phyloP scores from a whole-genome alignment of 2,329 filamentous ascomycete genomes.

The Phyllosticta citrichinensis region DNA sequence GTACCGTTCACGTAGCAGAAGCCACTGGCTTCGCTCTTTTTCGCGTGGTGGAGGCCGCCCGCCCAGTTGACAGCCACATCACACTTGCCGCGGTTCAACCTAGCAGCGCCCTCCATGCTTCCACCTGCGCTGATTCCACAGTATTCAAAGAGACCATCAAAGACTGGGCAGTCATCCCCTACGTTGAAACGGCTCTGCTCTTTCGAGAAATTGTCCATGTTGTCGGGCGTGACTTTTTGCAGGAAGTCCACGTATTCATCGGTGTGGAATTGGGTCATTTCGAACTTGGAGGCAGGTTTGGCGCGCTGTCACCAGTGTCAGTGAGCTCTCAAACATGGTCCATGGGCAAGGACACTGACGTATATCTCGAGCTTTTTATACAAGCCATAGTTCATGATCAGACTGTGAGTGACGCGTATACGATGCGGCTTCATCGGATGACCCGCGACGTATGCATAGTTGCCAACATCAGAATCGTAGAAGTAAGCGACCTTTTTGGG shows the following conservation, averaged over 20 bases:
- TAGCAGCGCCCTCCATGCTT: constrained; percentile 81
- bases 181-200: constrained; percentile 61
- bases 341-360: constrained; percentile 31
- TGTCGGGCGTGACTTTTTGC: constrained; percentile 38
- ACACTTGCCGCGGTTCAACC: constrained; percentile 74
- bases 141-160: constrained; percentile 91
- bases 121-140: constrained; percentile 88
- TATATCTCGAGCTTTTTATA: constrained; percentile 68
- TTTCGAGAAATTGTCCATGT: constrained; percentile 75
- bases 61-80: constrained; percentile 98
- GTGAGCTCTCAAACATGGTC: not conserved
- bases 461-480: constrained; percentile 96
- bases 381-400: constrained; percentile 65
- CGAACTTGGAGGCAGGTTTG: constrained; percentile 49
- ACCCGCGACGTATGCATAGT: constrained; percentile 86
- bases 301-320: constrained; percentile 22
- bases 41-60: constrained; percentile 93
- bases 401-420: constrained; percentile 54
- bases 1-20: constrained; percentile 90
- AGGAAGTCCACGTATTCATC: constrained; percentile 58
- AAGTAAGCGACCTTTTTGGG: constrained; percentile 84
- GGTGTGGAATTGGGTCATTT: constrained; percentile 63
- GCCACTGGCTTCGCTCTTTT: constrained; percentile 87
- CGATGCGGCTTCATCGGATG: constrained; percentile 59
- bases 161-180: constrained; percentile 82